These are phyloP conservation scores for Waitea zeae DNA, from an alignment of 1,284 basidiomycete genomes.

Conservation along the genomic window DNA sequence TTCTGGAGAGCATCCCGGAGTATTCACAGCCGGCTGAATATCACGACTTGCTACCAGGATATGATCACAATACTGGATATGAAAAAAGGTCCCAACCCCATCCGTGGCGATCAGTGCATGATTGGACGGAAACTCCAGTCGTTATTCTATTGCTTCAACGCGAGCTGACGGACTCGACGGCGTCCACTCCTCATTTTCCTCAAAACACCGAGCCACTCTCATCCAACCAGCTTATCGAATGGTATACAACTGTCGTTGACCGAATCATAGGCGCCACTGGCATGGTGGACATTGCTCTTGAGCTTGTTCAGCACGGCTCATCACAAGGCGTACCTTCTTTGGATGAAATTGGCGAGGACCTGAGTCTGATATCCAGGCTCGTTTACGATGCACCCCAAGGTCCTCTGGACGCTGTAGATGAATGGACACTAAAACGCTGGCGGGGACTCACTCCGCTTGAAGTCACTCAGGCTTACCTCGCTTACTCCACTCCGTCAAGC, in stretches of 20 bases:
- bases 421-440: conserved; percentile 71
- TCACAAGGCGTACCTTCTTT: conserved; percentile 64
- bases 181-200: not conserved
- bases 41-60: conserved; percentile 43
- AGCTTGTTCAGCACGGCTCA: conserved; percentile 71
- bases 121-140: conserved; percentile 22
- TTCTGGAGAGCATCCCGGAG: conserved; percentile 61
- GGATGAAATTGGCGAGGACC: conserved; percentile 78
- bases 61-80: conserved; percentile 29
- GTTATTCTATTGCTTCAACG: conserved; percentile 24
- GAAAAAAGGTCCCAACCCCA: too few relatives aligned
- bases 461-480: conserved; percentile 61
- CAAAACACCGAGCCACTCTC: conserved; percentile 8
- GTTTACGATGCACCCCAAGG: conserved; percentile 61
- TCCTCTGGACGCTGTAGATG: conserved; percentile 18
- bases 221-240: conserved; percentile 32
- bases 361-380: conserved; percentile 69
- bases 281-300: conserved; percentile 64
- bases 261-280: conserved; percentile 48
- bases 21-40: conserved; percentile 49
- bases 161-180: conserved; percentile 28
- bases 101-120: too few relatives aligned
- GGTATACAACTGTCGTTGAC: conserved; percentile 60
- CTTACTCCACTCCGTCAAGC: conserved; percentile 43
- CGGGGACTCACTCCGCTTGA: conserved; percentile 40